A percentile compares a stretch with the other conserved stretches of the same genome.
Conservation (phyloP, 1,139 yeast genomes). For the Yamadazyma sp. region DNA sequence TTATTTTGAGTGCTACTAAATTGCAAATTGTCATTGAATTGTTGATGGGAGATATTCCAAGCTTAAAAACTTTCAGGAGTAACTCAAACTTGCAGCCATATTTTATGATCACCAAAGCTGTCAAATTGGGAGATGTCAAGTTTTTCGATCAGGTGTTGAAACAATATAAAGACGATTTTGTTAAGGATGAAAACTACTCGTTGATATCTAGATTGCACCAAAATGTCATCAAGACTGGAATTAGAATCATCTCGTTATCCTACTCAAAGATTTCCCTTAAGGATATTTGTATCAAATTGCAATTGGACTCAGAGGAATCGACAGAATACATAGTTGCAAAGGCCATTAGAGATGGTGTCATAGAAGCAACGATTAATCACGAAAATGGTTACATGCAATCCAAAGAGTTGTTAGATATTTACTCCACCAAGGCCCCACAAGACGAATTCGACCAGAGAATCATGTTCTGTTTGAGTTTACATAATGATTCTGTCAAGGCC, state of each 20-base stretch:
- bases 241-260: conserved; percentile 86
- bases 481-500: conserved; percentile 90
- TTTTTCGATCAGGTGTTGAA: conserved; percentile 74
- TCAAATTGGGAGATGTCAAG: conserved; percentile 84
- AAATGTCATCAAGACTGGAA: conserved; percentile 97
- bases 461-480: conserved; percentile 84
- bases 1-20: conserved; percentile 87
- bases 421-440: conserved; percentile 87
- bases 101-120: conserved; percentile 86
- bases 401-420: conserved; percentile 80
- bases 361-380: conserved; percentile 92
- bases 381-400: conserved; percentile 91
- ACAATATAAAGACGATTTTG: conserved; percentile 61
- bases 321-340: conserved; percentile 97
- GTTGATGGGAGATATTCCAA: conserved; percentile 98
- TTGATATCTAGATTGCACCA: conserved; percentile 89
- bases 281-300: conserved; percentile 87
- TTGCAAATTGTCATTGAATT: conserved; percentile 85
- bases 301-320: conserved; percentile 89
- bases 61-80: conserved; percentile 72
- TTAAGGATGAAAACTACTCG: conserved; percentile 79
- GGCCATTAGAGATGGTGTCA: conserved; percentile 96
- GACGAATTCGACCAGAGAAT: conserved; percentile 89
- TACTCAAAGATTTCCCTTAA: conserved; percentile 89
- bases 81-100: conserved; percentile 68